Base-by-base conservation (phyloP, 225 moss, liverwort and hornwort species). In the Anthoceros angustus region DNA sequence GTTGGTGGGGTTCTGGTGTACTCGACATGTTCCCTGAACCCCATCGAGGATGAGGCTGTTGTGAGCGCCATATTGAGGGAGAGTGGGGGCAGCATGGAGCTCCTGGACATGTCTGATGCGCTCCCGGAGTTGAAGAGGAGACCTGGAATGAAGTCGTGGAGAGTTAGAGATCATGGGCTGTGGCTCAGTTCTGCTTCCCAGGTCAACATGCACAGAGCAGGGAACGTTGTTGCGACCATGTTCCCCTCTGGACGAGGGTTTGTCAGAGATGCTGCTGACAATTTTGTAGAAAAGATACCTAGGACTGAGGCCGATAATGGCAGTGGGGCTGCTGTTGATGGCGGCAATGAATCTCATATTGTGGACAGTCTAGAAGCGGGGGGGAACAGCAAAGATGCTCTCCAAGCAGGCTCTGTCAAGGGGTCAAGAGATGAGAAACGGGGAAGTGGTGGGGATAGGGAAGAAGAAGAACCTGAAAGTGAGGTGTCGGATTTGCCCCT, bases 21-120 rank as follows among this genome's bases (percentile, higher is more conserved):
- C 60, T 93, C 92, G 25, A 93, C 92, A n/a, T 93, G 92, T 71
- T 93, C 92, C 10, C 63, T 93, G 43, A 93, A 93, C 75, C 92
- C 92, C 23, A 79, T 93, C 43, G 92, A 93, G 77, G 87, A 93
- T 64, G 92, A 93, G 72, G 92, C 92, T 65, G 92, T 93, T 66
- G 92, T 93, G 38, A 86, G 92, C 43, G 92, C 89, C 86, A 85
- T 93, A 48, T 70, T 93, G 43, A 81, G 89, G 63, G 86, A 89
- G 69, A 80, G 83, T 67, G 77, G 74, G 61, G 92, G 87, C 43
- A 83, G 87, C 76, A 66, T 93, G 71, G 89, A 93, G 77, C 79
- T 93, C 64, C 72, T 93, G 60, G 80, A 93, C 62, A 85, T 89
- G 43, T 89, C 87, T 23, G 70, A 78, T 39, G 92, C 89, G 72